Conservation (phyloP, 768 basidiomycete genomes). For the Strobilomyces dryophilus region DNA sequence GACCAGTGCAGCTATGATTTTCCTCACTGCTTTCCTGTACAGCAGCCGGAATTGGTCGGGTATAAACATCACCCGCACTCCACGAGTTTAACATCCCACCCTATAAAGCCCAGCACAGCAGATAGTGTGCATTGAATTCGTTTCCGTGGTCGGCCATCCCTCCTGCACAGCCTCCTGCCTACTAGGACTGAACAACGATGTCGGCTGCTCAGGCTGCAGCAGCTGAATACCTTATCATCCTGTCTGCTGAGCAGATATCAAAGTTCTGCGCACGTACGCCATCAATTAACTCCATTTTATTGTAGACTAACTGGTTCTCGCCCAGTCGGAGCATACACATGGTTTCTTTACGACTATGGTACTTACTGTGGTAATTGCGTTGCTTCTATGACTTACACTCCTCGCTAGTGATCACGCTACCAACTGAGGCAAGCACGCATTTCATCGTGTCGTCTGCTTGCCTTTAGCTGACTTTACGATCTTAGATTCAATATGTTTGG, state of each 20-base stretch:
- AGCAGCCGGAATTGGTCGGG: background rate
- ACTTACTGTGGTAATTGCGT: background rate
- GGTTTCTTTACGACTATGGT: background rate
- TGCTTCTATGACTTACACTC: background rate
- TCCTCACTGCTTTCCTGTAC: background rate
- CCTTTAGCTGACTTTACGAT: background rate
- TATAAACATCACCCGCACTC: background rate
- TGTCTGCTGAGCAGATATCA: background rate
- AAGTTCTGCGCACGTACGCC: background rate
- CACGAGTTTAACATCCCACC: background rate
- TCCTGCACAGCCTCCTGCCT: background rate
- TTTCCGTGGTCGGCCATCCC: background rate
- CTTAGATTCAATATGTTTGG: background rate
- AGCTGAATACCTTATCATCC: background rate
- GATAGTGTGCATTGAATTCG: background rate
- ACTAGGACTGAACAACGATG: background rate
- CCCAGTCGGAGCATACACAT: background rate
- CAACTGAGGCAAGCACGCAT: background rate
- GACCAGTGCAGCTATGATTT: background rate
- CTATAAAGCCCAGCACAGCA: background rate
- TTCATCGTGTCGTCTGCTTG: background rate
- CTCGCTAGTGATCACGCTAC: background rate
- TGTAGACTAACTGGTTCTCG: background rate
- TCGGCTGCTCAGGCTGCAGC: background rate
- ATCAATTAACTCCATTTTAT: background rate